Evolutionary conservation across 305 asterid genomes (phyloP).

Genomic region (Fraxinus floribunda): DNA sequence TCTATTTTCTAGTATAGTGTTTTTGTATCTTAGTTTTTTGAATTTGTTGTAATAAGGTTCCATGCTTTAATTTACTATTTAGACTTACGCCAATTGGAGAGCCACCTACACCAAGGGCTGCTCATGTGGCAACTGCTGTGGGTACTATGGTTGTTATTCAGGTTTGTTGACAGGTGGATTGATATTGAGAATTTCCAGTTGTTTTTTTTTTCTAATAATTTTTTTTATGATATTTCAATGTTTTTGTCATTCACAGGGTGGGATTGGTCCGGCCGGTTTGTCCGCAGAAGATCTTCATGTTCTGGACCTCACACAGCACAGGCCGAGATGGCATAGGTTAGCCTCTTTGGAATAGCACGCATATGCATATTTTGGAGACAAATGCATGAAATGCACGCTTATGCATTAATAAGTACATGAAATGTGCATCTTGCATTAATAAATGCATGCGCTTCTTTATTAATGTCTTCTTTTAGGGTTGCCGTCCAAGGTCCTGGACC

Average conservation of each 20-base stretch:
- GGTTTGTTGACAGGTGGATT: constrained; percentile 46
- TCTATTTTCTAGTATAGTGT: not conserved
- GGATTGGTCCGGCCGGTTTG: constrained; percentile 99
- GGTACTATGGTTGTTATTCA: constrained; percentile 99
- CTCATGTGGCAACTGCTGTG: constrained; percentile 97
- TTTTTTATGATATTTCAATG: not conserved
- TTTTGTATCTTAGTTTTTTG: constrained; percentile 17
- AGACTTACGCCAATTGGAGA: constrained; percentile 95
- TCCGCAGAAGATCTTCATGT: constrained; percentile 99
- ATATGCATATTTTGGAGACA: not conserved
- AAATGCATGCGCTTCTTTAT: not conserved
- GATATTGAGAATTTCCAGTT: constrained; percentile 1
- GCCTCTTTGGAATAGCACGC: constrained; percentile 21
- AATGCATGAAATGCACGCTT: not conserved
- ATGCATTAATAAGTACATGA: not conserved
- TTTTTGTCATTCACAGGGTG: constrained; percentile 62
- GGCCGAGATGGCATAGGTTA: constrained; percentile 97
- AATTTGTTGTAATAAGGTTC: constrained; percentile 9
- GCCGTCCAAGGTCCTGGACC: constrained; percentile 99
- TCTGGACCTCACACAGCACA: constrained; percentile 90
- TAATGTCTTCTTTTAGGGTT: constrained; percentile 52
- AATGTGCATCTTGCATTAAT: constrained; percentile 3
- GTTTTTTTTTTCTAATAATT: not conserved
- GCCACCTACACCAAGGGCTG: constrained; percentile 99
- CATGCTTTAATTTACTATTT: constrained; percentile 23